Base-by-base conservation (phyloP, 169 alveolate species). In the Plasmodium gallinaceum region DNA sequence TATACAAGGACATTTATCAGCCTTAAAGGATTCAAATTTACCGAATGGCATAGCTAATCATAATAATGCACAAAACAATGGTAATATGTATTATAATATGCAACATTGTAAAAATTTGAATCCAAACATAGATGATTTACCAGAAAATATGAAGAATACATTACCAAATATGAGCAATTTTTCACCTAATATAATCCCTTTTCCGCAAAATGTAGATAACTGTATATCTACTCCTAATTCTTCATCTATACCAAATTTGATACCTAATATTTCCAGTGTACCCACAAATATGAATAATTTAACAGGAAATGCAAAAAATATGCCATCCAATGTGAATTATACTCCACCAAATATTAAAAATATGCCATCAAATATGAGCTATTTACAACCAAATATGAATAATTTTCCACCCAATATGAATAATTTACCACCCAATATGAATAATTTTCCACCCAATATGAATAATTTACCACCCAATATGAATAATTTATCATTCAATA, bases 391-490 rank as follows among this genome's bases (percentile, higher is more conserved):
- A 10, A 60, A 65, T 65, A 65, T 65, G 5, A 45, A 9, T 7
- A 10, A 65, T 10, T 12, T 26, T 9, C 54, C 48, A 52, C 65
- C 86, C 8, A 72, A 72, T 60, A 72, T 72, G 86, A 48, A 14
- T 20, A 52, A 24, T 20, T n/a, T 72, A 42, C 86, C 86, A 43
- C 86, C 86, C 16, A 54, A 52, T 10, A 72, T 72, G 85, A 32
- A 16, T 14, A 72, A 20, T 20, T 43, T 72, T n/a, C 86, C 86
- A 54, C 86, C 86, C 0, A 22, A 75, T 60, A 75, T 75, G 88
- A 14, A n/a, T n/a, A 58, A 74, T 65, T 14, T 74, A 73, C 66
- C 72, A 14, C 88, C 88, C 0, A 72, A 72, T 72, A 72, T 72
- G 86, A 51, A 8, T 73, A 52, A 26, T 7, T 45, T 58, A 12